phyloP scores from a whole-genome alignment of 2,329 filamentous ascomycete genomes.

The Penicillium sp. region DNA sequence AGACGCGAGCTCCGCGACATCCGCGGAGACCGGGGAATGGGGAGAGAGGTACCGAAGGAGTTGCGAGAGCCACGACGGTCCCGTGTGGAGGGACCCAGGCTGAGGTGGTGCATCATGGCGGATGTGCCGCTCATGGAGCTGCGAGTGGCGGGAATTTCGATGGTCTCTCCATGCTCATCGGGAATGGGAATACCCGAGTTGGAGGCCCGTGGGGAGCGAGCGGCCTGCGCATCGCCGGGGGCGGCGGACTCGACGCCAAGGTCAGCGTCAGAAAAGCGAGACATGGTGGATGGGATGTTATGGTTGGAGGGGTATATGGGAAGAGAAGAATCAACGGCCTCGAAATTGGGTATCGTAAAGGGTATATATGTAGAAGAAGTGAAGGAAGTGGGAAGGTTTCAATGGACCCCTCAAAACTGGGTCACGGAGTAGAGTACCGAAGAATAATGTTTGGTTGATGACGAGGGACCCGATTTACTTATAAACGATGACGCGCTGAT shows the following conservation, averaged over 20 bases:
- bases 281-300: slow-evolving; percentile 49
- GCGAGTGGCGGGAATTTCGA: slow-evolving; percentile 69
- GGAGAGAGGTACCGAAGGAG: slow-evolving; percentile 73
- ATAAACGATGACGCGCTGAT: slow-evolving; percentile 12
- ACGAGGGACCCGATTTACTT: slow-evolving; percentile 3
- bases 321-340: neutral
- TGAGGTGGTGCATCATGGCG: slow-evolving; percentile 72
- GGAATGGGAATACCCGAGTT: slow-evolving; percentile 38
- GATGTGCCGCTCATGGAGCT: slow-evolving; percentile 67
- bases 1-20: slow-evolving; percentile 68
- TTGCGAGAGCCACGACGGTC: slow-evolving; percentile 70
- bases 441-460: neutral
- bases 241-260: slow-evolving; percentile 42
- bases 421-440: slow-evolving; percentile 3
- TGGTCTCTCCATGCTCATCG: slow-evolving; percentile 51
- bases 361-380: neutral
- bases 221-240: slow-evolving; percentile 9
- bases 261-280: slow-evolving; percentile 60
- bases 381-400: neutral
- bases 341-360: slow-evolving; percentile 1
- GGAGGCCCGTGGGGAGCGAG: slow-evolving; percentile 28
- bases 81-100: slow-evolving; percentile 65
- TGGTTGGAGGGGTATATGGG: neutral
- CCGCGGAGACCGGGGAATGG: slow-evolving; percentile 70
- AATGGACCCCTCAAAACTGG: slow-evolving; percentile 4